phyloP scores from a whole-genome alignment of 768 basidiomycete species.

The Tylopilus rubrobrunneus region DNA sequence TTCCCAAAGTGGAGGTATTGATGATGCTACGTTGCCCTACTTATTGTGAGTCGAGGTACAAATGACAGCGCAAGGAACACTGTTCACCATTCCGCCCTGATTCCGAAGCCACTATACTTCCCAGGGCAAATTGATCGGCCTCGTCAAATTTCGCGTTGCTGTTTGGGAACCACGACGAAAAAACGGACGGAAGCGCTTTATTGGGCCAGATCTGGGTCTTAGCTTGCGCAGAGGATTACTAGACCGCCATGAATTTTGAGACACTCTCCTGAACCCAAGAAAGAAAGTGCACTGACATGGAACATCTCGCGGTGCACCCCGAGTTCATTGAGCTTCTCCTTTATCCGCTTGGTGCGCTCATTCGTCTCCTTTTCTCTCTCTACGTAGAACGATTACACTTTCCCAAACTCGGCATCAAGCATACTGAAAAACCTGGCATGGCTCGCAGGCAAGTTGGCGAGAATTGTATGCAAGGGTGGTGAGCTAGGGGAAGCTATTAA shows the following conservation, averaged over 20 bases:
- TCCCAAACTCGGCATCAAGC: slow-evolving; percentile 79
- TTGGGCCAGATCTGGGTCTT: slow-evolving; percentile 10
- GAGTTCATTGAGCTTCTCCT: slow-evolving; percentile 71
- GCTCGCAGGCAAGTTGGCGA: slow-evolving; percentile 52
- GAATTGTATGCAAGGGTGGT: slow-evolving; percentile 43
- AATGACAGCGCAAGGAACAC: background rate
- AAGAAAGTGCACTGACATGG: slow-evolving; percentile 39
- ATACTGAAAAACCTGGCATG: slow-evolving; percentile 73
- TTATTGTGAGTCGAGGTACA: background rate
- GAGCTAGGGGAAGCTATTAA: slow-evolving; percentile 12
- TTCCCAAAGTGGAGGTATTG: background rate
- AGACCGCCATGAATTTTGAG: background rate
- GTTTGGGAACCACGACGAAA: slow-evolving; percentile 3
- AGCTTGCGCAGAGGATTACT: slow-evolving; percentile 13
- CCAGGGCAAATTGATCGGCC: background rate
- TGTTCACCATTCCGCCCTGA: background rate
- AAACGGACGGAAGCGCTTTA: slow-evolving; percentile 1
- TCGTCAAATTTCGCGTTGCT: background rate
- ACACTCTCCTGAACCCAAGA: background rate
- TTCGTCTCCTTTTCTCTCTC: slow-evolving; percentile 64
- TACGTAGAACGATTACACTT: slow-evolving; percentile 81
- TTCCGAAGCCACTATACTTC: background rate
- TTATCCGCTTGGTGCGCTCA: slow-evolving; percentile 43
- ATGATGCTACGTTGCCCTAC: background rate
- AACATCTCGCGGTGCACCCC: slow-evolving; percentile 60